Evolutionary conservation across 805 yeast species (phyloP), one percentile per base, ranked within the genome.

Genomic region (Hanseniaspora vineae): DNA sequence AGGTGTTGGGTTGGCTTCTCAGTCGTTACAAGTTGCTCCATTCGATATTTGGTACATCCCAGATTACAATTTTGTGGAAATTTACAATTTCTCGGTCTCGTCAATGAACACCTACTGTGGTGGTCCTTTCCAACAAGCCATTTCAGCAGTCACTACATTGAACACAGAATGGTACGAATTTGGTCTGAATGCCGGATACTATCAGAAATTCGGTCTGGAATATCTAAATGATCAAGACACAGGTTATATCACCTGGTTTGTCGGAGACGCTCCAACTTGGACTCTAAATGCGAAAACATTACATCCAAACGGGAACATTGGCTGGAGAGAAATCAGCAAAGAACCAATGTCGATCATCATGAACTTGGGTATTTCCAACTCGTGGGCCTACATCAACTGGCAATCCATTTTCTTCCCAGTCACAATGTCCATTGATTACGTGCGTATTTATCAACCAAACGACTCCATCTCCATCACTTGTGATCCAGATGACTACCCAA

Each of bases 331-430:
- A 53, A 75, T 90, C 31, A 72, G 92, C 19, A 81, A 83, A 61
- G 98, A 90, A 61, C 97, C 97, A 53, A 88, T 90, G 97, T 75
- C 95, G 2, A 74, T 90, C 51, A 67, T 90, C 54, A 59, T 90
- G 71, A 90, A 90, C 64, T 66, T 90, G 67, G 98, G 96, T 71
- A 68, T 90, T 46, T 89, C 97, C 14, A 83, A 81, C 58, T 83
- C 79, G 51, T 90, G 97, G 97, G 85, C 92, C 8, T 86, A 84
- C 64, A 90, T 90, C 52, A 90, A 88, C 66, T 90, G 96, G 96
- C 77, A 79, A 42, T 69, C 79, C 4, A 69, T 88, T 50, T 66
- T 66, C 43, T 90, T 90, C 76, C 98, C 98, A 2, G 76, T 75
- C 13, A 72, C 76, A 1, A 70, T 89, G 80, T 69, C 77, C 49